A percentile compares a stretch with the other conserved stretches of the same genome.
Conservation (phyloP, 2,329 filamentous ascomycete species). For the Boeremia lycopersici region DNA sequence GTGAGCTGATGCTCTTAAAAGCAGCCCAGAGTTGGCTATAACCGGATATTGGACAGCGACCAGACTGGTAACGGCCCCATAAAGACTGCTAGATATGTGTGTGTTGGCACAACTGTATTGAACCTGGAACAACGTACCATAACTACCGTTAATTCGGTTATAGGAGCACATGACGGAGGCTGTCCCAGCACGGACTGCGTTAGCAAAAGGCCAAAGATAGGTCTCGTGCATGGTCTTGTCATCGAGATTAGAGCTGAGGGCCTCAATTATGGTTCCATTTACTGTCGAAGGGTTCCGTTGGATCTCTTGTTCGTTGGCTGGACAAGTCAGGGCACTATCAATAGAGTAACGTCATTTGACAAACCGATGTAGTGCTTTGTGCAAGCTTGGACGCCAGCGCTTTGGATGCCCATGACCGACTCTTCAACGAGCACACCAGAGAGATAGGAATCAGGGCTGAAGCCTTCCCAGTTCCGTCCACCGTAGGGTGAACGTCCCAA, state of each 20-base stretch:
- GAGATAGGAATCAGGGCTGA: slow-evolving; percentile 57
- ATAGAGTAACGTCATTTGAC: slow-evolving; percentile 37
- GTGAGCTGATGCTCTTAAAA: not conserved
- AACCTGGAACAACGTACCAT: not conserved
- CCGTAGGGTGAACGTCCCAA: slow-evolving; percentile 48
- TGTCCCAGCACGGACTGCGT: slow-evolving; percentile 63
- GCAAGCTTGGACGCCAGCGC: slow-evolving; percentile 47
- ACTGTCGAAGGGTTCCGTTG: slow-evolving; percentile 53
- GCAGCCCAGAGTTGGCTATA: too few species aligned
- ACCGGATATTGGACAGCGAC: too few species aligned
- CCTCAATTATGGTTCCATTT: slow-evolving; percentile 55
- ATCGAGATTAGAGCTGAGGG: slow-evolving; percentile 55
- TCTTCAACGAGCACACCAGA: slow-evolving; percentile 52
- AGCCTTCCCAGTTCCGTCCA: slow-evolving; percentile 58
- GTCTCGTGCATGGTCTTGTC: slow-evolving; percentile 69
- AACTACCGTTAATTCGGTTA: slow-evolving; percentile 40
- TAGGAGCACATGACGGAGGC: slow-evolving; percentile 66
- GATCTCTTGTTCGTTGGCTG: slow-evolving; percentile 72
- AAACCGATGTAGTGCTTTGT: slow-evolving; percentile 51
- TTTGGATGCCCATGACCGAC: slow-evolving; percentile 21
- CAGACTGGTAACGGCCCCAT: too few species aligned
- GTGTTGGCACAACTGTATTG: too few species aligned
- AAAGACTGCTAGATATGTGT: not conserved
- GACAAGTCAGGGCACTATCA: slow-evolving; percentile 50
- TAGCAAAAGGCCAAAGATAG: slow-evolving; percentile 70